Evolutionary conservation across 768 basidiomycete genomes (phyloP), one percentile per base, ranked within the genome.

Genomic region (Panellus pusillus): DNA sequence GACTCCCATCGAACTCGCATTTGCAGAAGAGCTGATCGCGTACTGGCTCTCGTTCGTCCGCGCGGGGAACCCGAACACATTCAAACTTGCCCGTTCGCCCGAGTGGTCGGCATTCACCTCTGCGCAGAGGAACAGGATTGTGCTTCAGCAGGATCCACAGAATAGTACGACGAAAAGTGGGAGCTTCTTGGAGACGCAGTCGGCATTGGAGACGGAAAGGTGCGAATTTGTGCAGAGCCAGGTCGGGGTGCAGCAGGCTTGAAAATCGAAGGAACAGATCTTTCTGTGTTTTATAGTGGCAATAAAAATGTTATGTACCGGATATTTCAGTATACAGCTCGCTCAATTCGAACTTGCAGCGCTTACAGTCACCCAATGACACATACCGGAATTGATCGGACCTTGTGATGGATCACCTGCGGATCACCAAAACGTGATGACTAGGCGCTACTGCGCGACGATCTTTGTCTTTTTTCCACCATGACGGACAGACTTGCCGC

Each of bases 21-120:
- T 86, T 56, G 78, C 81, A 0, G 65, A 74, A 32, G 86, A 86
- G 64, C 69, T 83, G 28, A 82, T 83, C 39, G 83, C 80, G 7
- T 84, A 86, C 64, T 84, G 83, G 82, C 67, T 86, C 6, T 86
- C 82, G 2, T 85, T 86, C 56, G 82, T 85, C 18, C 80, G 82
- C 38, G 63, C 77, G 1, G 74, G 75, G 2, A 66, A 84, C 62
- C 83, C 82, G 0, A 86, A 83, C 65, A 76, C 75, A 6, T 71
- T 74, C 68, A 83, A 80, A 62, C 73, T 84, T 1, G 57, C 71
- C 0, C 68, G 74, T 31, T 81, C 83, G 1, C 83, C 82, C 0
- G 58, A 47, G 15, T 85, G 86, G 83, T 56, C 74, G 29, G 55
- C 42, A 36, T 83, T 77, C 56, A 68, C 59, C 1, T 45, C 60